Percentiles rank a stretch among this genome's conserved stretches.
These are phyloP conservation scores for Piromyces finnis DNA, from an alignment of 192 early-diverging fungal species.

Conservation along the genomic window DNA sequence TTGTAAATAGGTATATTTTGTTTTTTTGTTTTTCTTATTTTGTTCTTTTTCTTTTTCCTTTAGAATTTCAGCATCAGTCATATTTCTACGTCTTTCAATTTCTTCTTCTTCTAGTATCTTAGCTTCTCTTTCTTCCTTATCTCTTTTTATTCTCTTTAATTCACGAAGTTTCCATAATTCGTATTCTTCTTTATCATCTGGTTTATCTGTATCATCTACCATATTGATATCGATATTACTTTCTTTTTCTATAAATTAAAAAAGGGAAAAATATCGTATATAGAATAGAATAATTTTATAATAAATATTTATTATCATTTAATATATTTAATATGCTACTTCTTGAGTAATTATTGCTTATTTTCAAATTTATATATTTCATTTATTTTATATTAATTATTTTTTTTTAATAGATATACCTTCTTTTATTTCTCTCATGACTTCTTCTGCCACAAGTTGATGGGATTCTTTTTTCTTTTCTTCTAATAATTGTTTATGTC, in stretches of 20 bases:
- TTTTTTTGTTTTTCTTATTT: constrained; percentile 37
- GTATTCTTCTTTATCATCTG: constrained; percentile 76
- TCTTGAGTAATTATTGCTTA: constrained; percentile 6
- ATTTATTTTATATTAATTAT: no score
- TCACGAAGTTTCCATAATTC: constrained; percentile 84
- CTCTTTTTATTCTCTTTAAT: constrained; percentile 69
- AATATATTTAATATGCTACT: no score
- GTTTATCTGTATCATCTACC: constrained; percentile 81
- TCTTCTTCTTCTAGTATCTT: constrained; percentile 60
- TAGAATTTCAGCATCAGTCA: constrained; percentile 69
- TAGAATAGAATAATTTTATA: no score
- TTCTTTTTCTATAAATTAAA: constrained; percentile 9
- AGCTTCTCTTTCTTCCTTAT: constrained; percentile 51
- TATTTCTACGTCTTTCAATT: constrained; percentile 51
- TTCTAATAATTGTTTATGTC: constrained; percentile 14
- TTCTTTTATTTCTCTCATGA: constrained; percentile 35
- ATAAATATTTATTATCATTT: no score
- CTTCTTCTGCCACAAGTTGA: constrained; percentile 48
- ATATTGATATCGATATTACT: constrained; percentile 13
- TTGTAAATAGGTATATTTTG: constrained; percentile 42
- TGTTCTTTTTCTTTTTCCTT: constrained; percentile 48
- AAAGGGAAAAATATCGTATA: no score
- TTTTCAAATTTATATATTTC: constrained; percentile 10
- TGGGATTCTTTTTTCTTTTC: constrained; percentile 59
- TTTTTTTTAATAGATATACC: constrained; percentile 14